Conservation (phyloP, 106 monocot species). For the Amphibolis antarctica region DNA sequence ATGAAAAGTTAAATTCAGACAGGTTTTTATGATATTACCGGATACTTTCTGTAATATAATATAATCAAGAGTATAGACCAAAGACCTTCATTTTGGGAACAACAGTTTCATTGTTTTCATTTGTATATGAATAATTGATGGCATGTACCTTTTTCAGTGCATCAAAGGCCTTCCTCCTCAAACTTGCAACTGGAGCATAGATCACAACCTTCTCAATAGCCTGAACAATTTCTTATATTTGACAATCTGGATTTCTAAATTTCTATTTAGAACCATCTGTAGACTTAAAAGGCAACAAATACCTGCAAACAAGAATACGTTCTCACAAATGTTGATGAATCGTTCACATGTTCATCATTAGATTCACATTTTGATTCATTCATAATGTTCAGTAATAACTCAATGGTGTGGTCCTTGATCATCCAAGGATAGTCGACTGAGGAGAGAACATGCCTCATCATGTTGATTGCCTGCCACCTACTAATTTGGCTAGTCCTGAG, state of each 20-base stretch:
- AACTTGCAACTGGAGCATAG: slow-evolving; percentile 40
- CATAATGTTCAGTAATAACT: slow-evolving; percentile 42
- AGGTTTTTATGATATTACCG: too few relatives aligned
- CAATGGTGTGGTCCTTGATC: slow-evolving; percentile 53
- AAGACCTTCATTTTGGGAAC: too few relatives aligned
- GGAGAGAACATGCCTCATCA: slow-evolving; percentile 41
- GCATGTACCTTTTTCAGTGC: slow-evolving; percentile 44
- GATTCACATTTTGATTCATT: slow-evolving; percentile 16
- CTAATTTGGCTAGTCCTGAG: slow-evolving; percentile 25
- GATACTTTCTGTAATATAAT: too few relatives aligned
- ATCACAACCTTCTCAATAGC: slow-evolving; percentile 57
- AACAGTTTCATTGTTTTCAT: too few relatives aligned
- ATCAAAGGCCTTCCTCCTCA: slow-evolving; percentile 67
- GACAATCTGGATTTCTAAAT: background rate
- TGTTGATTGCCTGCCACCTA: slow-evolving; percentile 54
- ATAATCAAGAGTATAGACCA: too few relatives aligned
- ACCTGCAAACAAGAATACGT: slow-evolving; percentile 63
- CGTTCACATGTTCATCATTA: slow-evolving; percentile 17
- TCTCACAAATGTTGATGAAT: slow-evolving; percentile 37
- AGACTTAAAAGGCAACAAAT: background rate
- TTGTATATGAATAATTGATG: too few relatives aligned
- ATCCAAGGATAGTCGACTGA: slow-evolving; percentile 62
- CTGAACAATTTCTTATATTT: slow-evolving; percentile 29
- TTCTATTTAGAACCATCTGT: background rate
- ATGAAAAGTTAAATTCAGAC: too few relatives aligned